Base-by-base conservation (phyloP, 345 rosid species). In the Brassica nigra region DNA sequence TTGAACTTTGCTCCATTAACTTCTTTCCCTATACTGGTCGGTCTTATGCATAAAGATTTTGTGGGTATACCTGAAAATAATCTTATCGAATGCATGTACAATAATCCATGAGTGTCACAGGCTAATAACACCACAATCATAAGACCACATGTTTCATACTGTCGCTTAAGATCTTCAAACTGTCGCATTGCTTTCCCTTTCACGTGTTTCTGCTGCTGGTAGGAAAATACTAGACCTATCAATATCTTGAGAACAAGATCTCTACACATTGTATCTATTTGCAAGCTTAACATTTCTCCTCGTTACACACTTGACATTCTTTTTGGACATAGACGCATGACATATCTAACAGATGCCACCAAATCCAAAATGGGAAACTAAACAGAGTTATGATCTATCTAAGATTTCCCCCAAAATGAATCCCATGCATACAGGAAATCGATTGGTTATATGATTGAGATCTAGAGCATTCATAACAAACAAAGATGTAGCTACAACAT, bases 281-380 rank as follows among this genome's bases (percentile, higher is more conserved):
- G 61, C 66, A 71, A 63, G 34, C 76, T 70, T 62, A 86, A 70
- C 85, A 82, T 86, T 47, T 87, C 80, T 91, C 91, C 83, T 90
- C 95, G 0, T 87, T 89, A 89, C 86, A 88, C 5, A 3, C 76
- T 80, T 91, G 1, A 89, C 91, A 72, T 93, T 93, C 8, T 87
- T 83, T 69, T 80, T 89, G 4, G 86, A 89, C 90, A 91, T 88
- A 23, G 31, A 5, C 90, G 91, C 91, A 91, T 85, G 84, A 85
- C 91, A 15, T 42, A 70, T 31, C 29, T 14, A 62, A 14, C 29
- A 8, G 15, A 49, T 31, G 70, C 75, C 20, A 70, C 49, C 61
- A 76, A 68, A 29, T 16, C 59, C 59, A 28, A 67, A 28, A 59
- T 61, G 28, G 28, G 62, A 69, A 47, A 49, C 57, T 70, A 29